These are phyloP conservation scores for Nitzschia sp. DNA, from an alignment of 108 stramenopile genomes.

Conservation along the genomic window DNA sequence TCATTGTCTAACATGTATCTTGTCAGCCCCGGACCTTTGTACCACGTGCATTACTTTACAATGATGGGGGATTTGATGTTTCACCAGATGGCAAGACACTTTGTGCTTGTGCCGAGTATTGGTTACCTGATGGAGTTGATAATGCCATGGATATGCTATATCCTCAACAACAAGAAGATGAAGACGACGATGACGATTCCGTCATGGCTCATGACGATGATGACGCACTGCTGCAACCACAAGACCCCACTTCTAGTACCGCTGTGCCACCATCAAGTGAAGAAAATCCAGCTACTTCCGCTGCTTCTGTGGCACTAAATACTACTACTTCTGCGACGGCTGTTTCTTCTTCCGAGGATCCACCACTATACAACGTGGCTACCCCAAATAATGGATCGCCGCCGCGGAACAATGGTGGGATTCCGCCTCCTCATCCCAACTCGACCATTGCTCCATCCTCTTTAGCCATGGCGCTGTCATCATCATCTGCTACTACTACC, in stretches of 20 bases:
- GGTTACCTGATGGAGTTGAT: constrained; percentile 78
- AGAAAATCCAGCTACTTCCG: too few relatives aligned
- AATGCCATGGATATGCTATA: constrained; percentile 76
- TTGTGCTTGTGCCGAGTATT: constrained; percentile 89
- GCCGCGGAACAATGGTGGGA: not conserved
- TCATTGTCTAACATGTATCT: not conserved
- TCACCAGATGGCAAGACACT: constrained; percentile 87
- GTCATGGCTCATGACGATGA: not conserved
- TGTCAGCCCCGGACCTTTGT: constrained; percentile 69
- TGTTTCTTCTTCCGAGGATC: not conserved
- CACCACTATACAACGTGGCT: not conserved
- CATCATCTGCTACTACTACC: too few relatives aligned
- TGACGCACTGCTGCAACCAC: not conserved
- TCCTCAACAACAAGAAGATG: constrained; percentile 29
- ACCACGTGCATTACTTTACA: constrained; percentile 90
- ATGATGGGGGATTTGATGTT: constrained; percentile 95
- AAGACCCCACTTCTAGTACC: too few relatives aligned
- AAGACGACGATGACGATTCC: constrained; percentile 21
- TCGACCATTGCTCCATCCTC: not conserved
- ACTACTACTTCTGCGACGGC: not conserved
- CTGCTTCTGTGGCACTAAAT: not conserved
- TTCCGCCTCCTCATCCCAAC: not conserved
- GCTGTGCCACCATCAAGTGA: too few relatives aligned
- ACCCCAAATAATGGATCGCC: too few relatives aligned
- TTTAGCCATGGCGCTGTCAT: too few relatives aligned